Conservation (phyloP, 257 asterid species). For the Verbascum thapsus region DNA sequence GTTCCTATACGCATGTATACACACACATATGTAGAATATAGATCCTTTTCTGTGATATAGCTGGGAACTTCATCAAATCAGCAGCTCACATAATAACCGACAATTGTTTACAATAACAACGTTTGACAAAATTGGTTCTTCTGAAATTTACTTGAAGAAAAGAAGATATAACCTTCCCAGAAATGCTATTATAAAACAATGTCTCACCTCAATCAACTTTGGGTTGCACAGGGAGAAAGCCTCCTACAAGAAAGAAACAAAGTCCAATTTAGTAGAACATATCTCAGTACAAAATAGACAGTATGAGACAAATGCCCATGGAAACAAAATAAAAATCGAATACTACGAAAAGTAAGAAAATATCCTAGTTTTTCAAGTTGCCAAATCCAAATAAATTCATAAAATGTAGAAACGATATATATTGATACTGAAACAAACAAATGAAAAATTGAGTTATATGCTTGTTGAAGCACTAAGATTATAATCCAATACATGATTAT, state of each 20-base stretch:
- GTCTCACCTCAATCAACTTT: slow-evolving; percentile 71
- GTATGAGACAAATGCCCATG: not conserved
- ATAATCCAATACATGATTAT: slow-evolving; percentile 7
- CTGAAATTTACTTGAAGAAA: slow-evolving; percentile 6
- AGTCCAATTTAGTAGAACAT: slow-evolving; percentile 18
- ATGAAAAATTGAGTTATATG: not conserved
- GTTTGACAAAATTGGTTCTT: not conserved
- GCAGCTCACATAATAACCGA: slow-evolving; percentile 5
- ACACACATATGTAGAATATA: not conserved
- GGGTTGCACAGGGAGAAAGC: slow-evolving; percentile 87
- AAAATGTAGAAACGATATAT: not conserved
- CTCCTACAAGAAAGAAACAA: slow-evolving; percentile 60
- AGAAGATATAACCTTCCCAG: slow-evolving; percentile 4
- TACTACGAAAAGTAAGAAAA: not conserved
- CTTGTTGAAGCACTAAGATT: slow-evolving; percentile 1
- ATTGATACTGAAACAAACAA: not conserved
- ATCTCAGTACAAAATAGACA: not conserved
- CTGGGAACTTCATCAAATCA: not conserved
- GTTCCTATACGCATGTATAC: not conserved
- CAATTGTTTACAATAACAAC: slow-evolving; percentile 2
- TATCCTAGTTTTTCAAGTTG: not conserved
- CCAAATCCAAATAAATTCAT: not conserved
- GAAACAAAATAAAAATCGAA: not conserved
- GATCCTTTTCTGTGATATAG: not conserved
- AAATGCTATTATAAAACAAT: slow-evolving; percentile 10